A percentile compares a stretch with the other conserved stretches of the same genome.
Conservation (phyloP, 768 basidiomycete genomes). For the Tulasnella sp. region DNA sequence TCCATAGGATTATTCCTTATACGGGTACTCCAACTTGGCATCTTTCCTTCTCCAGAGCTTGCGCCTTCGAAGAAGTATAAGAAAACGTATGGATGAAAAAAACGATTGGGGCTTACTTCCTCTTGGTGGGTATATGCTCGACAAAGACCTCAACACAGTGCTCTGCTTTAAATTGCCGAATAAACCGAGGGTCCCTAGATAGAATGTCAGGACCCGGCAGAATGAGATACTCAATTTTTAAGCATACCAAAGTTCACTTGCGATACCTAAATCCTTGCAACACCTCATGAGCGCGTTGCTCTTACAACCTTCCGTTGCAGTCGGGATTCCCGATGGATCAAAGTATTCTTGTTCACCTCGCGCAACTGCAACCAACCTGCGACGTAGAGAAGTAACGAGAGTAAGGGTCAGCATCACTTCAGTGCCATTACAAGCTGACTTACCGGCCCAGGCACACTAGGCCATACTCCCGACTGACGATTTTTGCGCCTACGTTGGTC, state of each 20-base stretch:
- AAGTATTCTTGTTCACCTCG: slow-evolving; percentile 97
- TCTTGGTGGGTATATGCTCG: slow-evolving; percentile 74
- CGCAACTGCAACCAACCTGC: slow-evolving; percentile 76
- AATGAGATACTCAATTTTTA: neutral
- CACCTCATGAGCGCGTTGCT: slow-evolving; percentile 96
- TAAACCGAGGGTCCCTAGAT: slow-evolving; percentile 85
- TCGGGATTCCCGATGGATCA: slow-evolving; percentile 77
- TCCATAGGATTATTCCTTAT: slow-evolving; percentile 44
- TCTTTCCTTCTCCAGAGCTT: slow-evolving; percentile 88
- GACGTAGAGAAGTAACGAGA: neutral
- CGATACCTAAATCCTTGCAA: slow-evolving; percentile 91
- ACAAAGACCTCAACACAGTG: slow-evolving; percentile 76
- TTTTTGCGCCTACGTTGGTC: slow-evolving; percentile 74
- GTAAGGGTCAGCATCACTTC: slow-evolving; percentile 23
- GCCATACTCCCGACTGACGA: slow-evolving; percentile 90
- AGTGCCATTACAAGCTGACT: too few relatives aligned
- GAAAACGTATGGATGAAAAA: neutral
- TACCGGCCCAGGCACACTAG: slow-evolving; percentile 86
- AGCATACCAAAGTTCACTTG: slow-evolving; percentile 87
- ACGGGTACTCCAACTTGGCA: slow-evolving; percentile 79
- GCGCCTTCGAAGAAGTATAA: slow-evolving; percentile 39
- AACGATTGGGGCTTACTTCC: slow-evolving; percentile 51
- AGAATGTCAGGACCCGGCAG: neutral
- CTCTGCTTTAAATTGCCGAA: slow-evolving; percentile 80
- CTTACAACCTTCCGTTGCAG: slow-evolving; percentile 90